Conservation (phyloP, 805 yeast genomes). For the Myxozyma sirexii region DNA sequence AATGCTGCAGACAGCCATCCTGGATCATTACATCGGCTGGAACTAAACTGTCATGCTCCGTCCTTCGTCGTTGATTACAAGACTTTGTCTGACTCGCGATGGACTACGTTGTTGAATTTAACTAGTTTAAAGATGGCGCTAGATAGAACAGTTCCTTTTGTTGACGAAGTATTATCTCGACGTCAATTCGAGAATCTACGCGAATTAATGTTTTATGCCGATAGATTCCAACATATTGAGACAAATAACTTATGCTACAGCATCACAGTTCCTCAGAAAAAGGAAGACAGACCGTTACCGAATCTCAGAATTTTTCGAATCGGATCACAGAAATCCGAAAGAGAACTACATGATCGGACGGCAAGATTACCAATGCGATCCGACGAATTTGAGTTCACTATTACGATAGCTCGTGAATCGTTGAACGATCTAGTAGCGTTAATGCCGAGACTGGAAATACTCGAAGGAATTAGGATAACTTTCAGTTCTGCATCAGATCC, state of each 20-base stretch:
- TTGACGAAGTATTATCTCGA: background rate
- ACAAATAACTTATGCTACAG: background rate
- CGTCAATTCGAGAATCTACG: background rate
- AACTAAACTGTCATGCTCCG: conserved; percentile 3
- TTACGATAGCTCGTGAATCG: background rate
- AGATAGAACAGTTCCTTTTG: conserved; percentile 8
- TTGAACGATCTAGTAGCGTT: background rate
- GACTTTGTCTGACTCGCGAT: background rate
- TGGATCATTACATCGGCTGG: background rate
- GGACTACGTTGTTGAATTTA: background rate
- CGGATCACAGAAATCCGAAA: conserved; percentile 10
- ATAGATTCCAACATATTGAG: background rate
- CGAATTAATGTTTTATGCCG: conserved; percentile 5
- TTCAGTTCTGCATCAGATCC: background rate
- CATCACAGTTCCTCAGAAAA: background rate
- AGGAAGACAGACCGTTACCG: background rate
- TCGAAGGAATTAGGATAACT: background rate
- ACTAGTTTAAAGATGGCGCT: conserved; percentile 8
- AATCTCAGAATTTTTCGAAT: conserved; percentile 1
- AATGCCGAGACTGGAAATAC: conserved; percentile 14
- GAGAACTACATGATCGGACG: conserved; percentile 1
- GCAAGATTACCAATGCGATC: background rate
- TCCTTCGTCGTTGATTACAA: background rate
- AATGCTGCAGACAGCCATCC: background rate
- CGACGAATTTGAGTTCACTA: background rate